phyloP scores from a whole-genome alignment of 257 asterid genomes.

The Solanum clarkiae region DNA sequence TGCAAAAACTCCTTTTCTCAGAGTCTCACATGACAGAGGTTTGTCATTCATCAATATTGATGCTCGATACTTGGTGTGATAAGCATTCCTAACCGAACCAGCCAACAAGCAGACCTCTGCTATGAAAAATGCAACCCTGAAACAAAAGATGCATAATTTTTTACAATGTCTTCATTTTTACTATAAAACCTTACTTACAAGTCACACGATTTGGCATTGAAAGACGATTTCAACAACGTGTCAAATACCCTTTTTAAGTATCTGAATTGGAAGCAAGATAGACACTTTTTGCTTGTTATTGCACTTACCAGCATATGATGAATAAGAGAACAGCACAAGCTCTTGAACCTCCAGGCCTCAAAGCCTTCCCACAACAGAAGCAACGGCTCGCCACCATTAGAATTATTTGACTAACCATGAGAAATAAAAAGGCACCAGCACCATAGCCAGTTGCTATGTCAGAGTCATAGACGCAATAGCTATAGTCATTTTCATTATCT shows the following conservation, averaged over 20 bases:
- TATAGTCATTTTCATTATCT: conserved; percentile 27
- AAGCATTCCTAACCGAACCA: conserved; percentile 82
- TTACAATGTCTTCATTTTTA: neutral
- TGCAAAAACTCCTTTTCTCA: conserved; percentile 85
- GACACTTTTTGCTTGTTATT: neutral
- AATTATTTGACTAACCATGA: conserved; percentile 54
- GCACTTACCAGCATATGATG: conserved; percentile 67
- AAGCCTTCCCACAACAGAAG: conserved; percentile 80
- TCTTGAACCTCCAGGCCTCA: conserved; percentile 87
- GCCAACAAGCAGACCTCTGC: conserved; percentile 82
- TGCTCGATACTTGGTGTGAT: conserved; percentile 68
- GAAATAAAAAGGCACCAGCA: conserved; percentile 74
- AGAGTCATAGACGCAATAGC: conserved; percentile 61
- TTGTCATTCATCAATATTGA: conserved; percentile 3
- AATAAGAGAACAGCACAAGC: conserved; percentile 78
- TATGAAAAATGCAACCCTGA: conserved; percentile 69
- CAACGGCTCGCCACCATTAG: conserved; percentile 74
- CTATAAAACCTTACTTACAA: neutral
- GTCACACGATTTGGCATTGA: neutral
- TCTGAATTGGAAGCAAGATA: neutral
- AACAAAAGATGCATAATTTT: neutral
- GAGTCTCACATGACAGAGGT: conserved; percentile 74
- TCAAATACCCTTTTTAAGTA: neutral
- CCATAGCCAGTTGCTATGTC: conserved; percentile 85
- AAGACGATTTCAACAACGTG: neutral